Evolutionary conservation across 1,284 basidiomycete species (phyloP).

Genomic region (Farysia itapuensis): DNA sequence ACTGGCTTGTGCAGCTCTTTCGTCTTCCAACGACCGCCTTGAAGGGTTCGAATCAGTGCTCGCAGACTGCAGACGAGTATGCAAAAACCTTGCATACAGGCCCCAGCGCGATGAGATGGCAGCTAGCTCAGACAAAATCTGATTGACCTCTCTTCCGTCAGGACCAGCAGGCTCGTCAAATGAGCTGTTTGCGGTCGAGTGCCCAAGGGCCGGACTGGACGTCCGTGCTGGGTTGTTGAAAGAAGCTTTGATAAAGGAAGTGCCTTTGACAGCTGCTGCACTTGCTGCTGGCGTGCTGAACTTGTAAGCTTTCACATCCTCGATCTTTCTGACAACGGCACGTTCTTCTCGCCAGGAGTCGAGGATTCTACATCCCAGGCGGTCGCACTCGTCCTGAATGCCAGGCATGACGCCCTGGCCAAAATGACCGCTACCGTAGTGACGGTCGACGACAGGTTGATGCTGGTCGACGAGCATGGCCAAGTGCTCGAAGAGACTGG

Average conservation of each 20-base stretch:
- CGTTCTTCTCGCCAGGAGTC: constrained; percentile 78
- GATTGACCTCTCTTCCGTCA: constrained; percentile 87
- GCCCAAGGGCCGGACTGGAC: constrained; percentile 59
- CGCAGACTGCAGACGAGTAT: constrained; percentile 69
- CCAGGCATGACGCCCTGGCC: constrained; percentile 67
- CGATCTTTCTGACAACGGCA: constrained; percentile 26
- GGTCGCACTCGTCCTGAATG: constrained; percentile 82
- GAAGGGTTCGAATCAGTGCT: constrained; percentile 9
- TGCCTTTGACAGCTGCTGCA: constrained; percentile 53
- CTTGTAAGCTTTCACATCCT: constrained; percentile 17
- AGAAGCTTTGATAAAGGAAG: constrained; percentile 59
- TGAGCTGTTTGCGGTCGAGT: constrained; percentile 56
- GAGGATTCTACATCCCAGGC: constrained; percentile 74
- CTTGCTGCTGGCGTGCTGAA: constrained; percentile 24
- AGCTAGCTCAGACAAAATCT: constrained; percentile 79
- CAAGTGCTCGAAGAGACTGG: constrained; percentile 88
- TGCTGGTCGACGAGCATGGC: constrained; percentile 96
- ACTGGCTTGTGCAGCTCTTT: constrained; percentile 18
- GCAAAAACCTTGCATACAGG: constrained; percentile 83
- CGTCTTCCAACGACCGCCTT: constrained; percentile 6
- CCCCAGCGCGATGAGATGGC: constrained; percentile 89
- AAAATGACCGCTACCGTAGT: constrained; percentile 69
- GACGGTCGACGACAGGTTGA: constrained; percentile 94
- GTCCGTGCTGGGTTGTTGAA: constrained; percentile 57
- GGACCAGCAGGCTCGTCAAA: constrained; percentile 68